These are phyloP conservation scores for Neurospora hispaniola DNA, from an alignment of 495 filamentous ascomycete genomes.

Conservation along the genomic window DNA sequence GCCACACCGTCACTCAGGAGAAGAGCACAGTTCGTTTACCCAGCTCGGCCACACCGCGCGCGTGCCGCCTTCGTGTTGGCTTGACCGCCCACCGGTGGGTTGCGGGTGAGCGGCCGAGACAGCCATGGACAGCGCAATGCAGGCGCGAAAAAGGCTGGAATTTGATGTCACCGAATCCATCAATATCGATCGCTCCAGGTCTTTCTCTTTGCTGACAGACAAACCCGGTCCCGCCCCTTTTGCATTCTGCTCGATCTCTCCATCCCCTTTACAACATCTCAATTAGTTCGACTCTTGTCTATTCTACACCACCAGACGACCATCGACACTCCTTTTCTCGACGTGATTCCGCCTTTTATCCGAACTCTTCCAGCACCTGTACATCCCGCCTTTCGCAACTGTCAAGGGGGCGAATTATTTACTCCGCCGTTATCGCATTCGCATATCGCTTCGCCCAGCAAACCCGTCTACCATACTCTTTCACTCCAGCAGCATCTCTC, in stretches of 20 bases:
- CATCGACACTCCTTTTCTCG: neutral
- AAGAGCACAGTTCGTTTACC: neutral
- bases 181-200: slow-evolving; percentile 1
- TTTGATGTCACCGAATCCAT: slow-evolving; percentile 14
- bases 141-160: slow-evolving; percentile 9
- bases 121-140: slow-evolving; percentile 1
- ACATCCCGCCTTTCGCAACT: neutral
- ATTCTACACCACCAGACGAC: neutral
- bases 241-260: neutral
- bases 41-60: neutral
- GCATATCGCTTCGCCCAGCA: neutral
- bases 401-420: neutral
- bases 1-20: neutral
- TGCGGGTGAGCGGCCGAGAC: slow-evolving; percentile 7
- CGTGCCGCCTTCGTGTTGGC: neutral
- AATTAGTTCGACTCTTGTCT: neutral
- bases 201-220: slow-evolving; percentile 1
- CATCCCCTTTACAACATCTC: neutral
- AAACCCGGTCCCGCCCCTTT: neutral
- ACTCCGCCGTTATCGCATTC: neutral
- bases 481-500: neutral
- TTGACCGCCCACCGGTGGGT: neutral
- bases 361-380: neutral
- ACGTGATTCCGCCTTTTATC: neutral
- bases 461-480: neutral